Percentiles rank a stretch among this genome's conserved stretches.
These are phyloP conservation scores for Colletotrichum sidae DNA, from an alignment of 2,329 filamentous ascomycete species.

Conservation along the genomic window DNA sequence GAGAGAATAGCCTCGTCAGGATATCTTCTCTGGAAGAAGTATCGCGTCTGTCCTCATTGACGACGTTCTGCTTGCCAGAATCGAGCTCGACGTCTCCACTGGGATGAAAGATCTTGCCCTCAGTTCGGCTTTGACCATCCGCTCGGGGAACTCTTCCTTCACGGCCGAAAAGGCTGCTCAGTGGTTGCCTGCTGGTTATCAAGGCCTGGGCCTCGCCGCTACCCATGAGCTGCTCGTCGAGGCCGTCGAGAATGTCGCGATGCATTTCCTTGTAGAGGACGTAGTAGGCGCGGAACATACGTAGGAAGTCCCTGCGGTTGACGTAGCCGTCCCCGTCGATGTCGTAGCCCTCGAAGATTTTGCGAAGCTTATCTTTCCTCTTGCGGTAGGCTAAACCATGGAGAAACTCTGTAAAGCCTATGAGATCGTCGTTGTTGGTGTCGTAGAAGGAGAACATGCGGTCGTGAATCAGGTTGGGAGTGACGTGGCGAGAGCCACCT, in stretches of 20 bases:
- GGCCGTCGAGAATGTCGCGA: slow-evolving; percentile 80
- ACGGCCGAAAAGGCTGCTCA: slow-evolving; percentile 80
- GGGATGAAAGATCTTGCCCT: slow-evolving; percentile 73
- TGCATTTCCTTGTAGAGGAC: slow-evolving; percentile 91
- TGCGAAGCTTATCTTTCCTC: slow-evolving; percentile 74
- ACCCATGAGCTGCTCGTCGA: slow-evolving; percentile 82
- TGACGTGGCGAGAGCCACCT: slow-evolving; percentile 80
- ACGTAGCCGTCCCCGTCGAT: slow-evolving; percentile 90
- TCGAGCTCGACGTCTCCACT: slow-evolving; percentile 75
- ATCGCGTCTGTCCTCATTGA: slow-evolving; percentile 71
- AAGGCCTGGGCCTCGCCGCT: slow-evolving; percentile 82
- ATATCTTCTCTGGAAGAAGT: slow-evolving; percentile 71
- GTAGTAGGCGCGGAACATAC: slow-evolving; percentile 94
- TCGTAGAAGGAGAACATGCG: slow-evolving; percentile 98
- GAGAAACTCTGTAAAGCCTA: slow-evolving; percentile 93
- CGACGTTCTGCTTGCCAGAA: slow-evolving; percentile 66
- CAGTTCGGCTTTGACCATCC: slow-evolving; percentile 69
- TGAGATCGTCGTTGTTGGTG: slow-evolving; percentile 86
- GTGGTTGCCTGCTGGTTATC: slow-evolving; percentile 78
- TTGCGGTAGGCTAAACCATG: slow-evolving; percentile 80
- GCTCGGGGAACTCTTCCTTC: slow-evolving; percentile 75
- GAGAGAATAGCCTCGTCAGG: slow-evolving; percentile 64
- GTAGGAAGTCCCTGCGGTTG: slow-evolving; percentile 85
- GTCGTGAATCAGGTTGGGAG: slow-evolving; percentile 92
- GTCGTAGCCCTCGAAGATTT: slow-evolving; percentile 91